These are phyloP conservation scores for Populus nigra DNA, from an alignment of 345 rosid genomes.

Conservation along the genomic window DNA sequence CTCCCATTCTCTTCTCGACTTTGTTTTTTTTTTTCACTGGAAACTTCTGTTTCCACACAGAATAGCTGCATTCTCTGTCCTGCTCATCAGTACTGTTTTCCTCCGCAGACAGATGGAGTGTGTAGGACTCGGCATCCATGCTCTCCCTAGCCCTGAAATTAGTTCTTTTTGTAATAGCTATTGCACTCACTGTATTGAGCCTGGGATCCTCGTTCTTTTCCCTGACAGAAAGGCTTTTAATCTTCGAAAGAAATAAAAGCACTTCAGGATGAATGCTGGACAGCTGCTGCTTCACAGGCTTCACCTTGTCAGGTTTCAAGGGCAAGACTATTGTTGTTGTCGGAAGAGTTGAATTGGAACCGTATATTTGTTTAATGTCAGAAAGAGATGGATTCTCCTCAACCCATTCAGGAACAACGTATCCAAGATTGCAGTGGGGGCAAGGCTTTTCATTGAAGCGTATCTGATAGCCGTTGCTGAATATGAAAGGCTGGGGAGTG, in stretches of 20 bases:
- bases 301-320: slow-evolving; percentile 54
- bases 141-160: slow-evolving; percentile 52
- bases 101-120: slow-evolving; percentile 48
- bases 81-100: slow-evolving; percentile 13
- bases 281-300: slow-evolving; percentile 63
- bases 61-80: slow-evolving; percentile 46
- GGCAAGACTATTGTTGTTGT: slow-evolving; percentile 62
- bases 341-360: slow-evolving; percentile 45
- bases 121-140: slow-evolving; percentile 65
- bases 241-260: slow-evolving; percentile 57
- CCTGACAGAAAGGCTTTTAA: slow-evolving; percentile 56
- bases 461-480: slow-evolving; percentile 47
- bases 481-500: slow-evolving; percentile 50
- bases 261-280: slow-evolving; percentile 66
- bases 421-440: slow-evolving; percentile 50
- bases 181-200: slow-evolving; percentile 36
- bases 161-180: slow-evolving; percentile 54
- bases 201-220: slow-evolving; percentile 45
- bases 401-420: slow-evolving; percentile 78
- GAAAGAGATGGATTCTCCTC: slow-evolving; percentile 48
- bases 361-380: slow-evolving; percentile 50
- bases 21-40: slow-evolving; percentile 46
- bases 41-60: slow-evolving; percentile 69
- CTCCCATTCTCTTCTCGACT: slow-evolving; percentile 60
- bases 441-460: neutral